Evolutionary conservation across 345 rosid genomes (phyloP).

Genomic region (Boechera retrofracta): DNA sequence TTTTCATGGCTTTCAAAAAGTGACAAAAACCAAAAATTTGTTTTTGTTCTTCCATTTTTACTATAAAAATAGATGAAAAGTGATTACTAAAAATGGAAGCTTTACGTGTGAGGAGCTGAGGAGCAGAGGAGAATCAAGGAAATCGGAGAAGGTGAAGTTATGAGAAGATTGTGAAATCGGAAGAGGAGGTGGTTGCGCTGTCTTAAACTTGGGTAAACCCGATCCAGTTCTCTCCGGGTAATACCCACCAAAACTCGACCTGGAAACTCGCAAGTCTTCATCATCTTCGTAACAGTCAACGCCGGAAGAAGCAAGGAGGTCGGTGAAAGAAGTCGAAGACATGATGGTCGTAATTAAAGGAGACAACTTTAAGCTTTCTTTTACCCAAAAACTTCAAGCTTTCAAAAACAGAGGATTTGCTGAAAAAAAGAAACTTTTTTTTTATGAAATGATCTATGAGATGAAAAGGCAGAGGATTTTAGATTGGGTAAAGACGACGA

Average conservation of each 20-base stretch:
- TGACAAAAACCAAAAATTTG: neutral
- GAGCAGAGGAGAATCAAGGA: constrained; percentile 86
- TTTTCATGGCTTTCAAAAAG: constrained; percentile 1
- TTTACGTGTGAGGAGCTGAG: constrained; percentile 68
- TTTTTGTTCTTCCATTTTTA: neutral
- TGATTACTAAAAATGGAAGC: constrained; percentile 46
- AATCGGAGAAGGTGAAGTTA: constrained; percentile 74
- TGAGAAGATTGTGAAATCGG: constrained; percentile 80
- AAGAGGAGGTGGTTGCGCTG: constrained; percentile 78
- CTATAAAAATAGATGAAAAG: neutral
- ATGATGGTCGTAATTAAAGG: constrained; percentile 32
- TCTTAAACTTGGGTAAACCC: constrained; percentile 88
- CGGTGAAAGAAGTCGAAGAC: constrained; percentile 58
- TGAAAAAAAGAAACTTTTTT: constrained; percentile 20
- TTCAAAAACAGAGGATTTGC: constrained; percentile 6
- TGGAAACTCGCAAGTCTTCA: constrained; percentile 43
- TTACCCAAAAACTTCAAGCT: constrained; percentile 7
- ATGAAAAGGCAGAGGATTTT: constrained; percentile 19
- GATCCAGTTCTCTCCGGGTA: constrained; percentile 60
- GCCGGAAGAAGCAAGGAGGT: constrained; percentile 55
- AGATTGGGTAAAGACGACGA: constrained; percentile 40
- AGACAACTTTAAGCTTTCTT: constrained; percentile 27
- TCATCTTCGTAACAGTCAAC: constrained; percentile 47
- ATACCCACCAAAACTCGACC: constrained; percentile 50
- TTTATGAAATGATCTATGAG: constrained; percentile 35